A percentile compares a stretch with the other conserved stretches of the same genome.
These are phyloP conservation scores for Yamadazyma siamensis DNA, from an alignment of 1,139 yeast genomes.

Conservation along the genomic window DNA sequence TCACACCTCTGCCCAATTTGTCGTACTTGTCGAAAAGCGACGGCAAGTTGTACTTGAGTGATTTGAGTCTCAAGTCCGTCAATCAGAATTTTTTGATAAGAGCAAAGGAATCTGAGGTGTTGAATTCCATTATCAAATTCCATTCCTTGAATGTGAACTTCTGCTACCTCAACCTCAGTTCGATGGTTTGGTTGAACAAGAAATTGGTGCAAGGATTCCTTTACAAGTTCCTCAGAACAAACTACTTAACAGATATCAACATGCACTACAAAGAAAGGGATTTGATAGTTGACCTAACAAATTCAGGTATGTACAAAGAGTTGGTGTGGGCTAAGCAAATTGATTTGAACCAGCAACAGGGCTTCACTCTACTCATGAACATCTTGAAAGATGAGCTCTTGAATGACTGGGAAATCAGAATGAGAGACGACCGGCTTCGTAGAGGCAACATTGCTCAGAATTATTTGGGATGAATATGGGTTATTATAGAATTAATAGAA, in stretches of 20 bases:
- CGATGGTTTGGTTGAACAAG: constrained; percentile 54
- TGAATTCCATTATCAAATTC: constrained; percentile 25
- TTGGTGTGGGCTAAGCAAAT: constrained; percentile 51
- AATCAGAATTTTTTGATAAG: constrained; percentile 29
- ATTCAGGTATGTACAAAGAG: constrained; percentile 59
- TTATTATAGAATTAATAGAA: not conserved
- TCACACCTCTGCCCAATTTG: constrained; percentile 36
- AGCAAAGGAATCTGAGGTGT: constrained; percentile 36
- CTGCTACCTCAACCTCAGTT: constrained; percentile 34
- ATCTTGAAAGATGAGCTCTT: constrained; percentile 32
- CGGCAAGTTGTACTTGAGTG: constrained; percentile 40
- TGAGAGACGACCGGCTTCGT: constrained; percentile 33
- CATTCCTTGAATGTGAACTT: constrained; percentile 19
- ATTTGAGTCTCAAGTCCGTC: constrained; percentile 38
- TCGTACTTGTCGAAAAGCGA: constrained; percentile 34
- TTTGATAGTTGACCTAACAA: constrained; percentile 42
- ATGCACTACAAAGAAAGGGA: constrained; percentile 12
- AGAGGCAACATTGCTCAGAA: constrained; percentile 48
- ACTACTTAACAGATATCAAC: constrained; percentile 4
- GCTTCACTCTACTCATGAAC: constrained; percentile 28
- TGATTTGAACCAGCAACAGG: constrained; percentile 27
- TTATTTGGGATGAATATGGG: constrained; percentile 21
- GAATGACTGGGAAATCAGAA: constrained; percentile 26
- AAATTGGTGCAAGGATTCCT: constrained; percentile 33
- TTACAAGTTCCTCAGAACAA: constrained; percentile 10